Evolutionary conservation across 306 rosid genomes (phyloP), one percentile per base, ranked within the genome.

Genomic region (Bauhinia variegata): DNA sequence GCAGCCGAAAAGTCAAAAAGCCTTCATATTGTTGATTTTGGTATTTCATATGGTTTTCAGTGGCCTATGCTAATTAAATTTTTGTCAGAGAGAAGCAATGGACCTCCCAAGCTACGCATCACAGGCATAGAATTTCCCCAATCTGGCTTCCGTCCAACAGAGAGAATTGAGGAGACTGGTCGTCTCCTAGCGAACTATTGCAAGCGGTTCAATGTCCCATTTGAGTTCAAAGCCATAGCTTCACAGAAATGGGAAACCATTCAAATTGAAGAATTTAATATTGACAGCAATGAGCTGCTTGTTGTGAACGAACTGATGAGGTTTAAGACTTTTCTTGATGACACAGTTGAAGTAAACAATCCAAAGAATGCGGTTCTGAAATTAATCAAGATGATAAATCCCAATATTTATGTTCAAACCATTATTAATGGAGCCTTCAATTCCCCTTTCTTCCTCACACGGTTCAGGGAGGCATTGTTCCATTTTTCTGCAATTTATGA

Each of bases 91-190:
- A 78, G 85, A 42, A 1, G 53, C 0, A 88, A 86, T 6, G 88
- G 91, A 6, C 85, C 90, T 9, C 91, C 87, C 17, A 89, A 80
- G 65, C 68, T 89, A 11, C 87, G 96, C 10, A 77, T 89, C 65
- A 89, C 96, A 0, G 92, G 92, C 37, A 86, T 89, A 69, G 92
- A 86, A 43, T 2, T 72, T 51, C 96, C 89, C 13, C 90, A 69
- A 48, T 71, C 71, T 0, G 86, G 90, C 18, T 82, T 88, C 62
- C 78, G 82, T 13, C 92, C 88, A 0, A 56, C 75, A 3, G 80
- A 81, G 42, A 65, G 76, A 68, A 68, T 77, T 15, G 84, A 81
- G 7, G 92, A 86, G 51, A 84, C 88, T 0, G 96, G 87, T 8
- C 80, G 78, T 8, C 84, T 88, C 55, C 71, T 89, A 4, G 82